Percentiles rank a stretch among this genome's conserved stretches.
Conservation (phyloP, 2,329 filamentous ascomycete genomes). For the Teratosphaeria viscida region DNA sequence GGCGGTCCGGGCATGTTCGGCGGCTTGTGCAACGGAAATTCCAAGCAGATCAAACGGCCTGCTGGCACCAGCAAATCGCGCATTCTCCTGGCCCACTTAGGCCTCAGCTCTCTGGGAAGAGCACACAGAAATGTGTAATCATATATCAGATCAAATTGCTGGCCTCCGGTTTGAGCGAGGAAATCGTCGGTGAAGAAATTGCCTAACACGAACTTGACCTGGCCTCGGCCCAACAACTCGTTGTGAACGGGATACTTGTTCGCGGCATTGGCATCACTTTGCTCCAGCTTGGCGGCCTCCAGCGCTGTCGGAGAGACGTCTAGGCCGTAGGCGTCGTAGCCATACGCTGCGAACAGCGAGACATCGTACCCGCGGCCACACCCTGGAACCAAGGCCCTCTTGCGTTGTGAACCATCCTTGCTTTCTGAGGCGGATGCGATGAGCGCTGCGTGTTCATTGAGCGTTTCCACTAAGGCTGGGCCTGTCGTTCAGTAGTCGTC, state of each 20-base stretch:
- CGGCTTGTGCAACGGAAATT: conserved; percentile 67
- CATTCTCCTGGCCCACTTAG: conserved; percentile 48
- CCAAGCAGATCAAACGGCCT: conserved; percentile 54
- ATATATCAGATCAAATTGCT: conserved; percentile 54
- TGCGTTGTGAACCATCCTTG: conserved; percentile 21
- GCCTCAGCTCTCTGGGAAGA: conserved; percentile 43
- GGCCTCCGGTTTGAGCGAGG: conserved; percentile 31
- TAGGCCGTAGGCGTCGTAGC: conserved; percentile 67
- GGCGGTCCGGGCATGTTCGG: conserved; percentile 59
- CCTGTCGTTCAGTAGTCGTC: conserved; percentile 21
- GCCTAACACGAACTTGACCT: conserved; percentile 46
- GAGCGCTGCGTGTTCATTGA: conserved; percentile 25
- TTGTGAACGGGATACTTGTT: conserved; percentile 33
- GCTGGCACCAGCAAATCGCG: conserved; percentile 42
- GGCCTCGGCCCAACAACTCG: conserved; percentile 37
- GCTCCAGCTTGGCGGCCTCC: conserved; percentile 32
- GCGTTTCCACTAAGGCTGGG: conserved; percentile 47
- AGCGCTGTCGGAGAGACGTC: conserved; percentile 50
- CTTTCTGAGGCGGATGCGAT: conserved; percentile 13
- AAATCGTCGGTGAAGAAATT: conserved; percentile 59
- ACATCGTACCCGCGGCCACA: conserved; percentile 79
- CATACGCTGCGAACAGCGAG: conserved; percentile 59
- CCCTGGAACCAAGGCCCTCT: conserved; percentile 63
- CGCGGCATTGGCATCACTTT: conserved; percentile 22
- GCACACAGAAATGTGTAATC: conserved; percentile 57